Evolutionary conservation across 2,329 filamentous ascomycete genomes (phyloP).

Genomic region (Claviceps sp.): DNA sequence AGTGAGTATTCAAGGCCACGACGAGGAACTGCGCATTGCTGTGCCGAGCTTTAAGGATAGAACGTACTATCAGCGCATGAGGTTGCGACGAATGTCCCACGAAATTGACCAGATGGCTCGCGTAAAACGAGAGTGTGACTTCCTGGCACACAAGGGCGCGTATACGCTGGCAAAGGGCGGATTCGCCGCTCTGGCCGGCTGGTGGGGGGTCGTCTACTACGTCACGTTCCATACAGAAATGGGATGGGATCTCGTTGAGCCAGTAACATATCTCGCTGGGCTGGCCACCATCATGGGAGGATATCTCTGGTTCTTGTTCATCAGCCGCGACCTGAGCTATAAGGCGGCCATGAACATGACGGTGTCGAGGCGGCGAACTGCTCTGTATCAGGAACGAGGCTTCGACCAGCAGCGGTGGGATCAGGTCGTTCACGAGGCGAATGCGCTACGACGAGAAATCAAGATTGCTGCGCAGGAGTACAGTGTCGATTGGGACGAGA

Average conservation of each 20-base stretch:
- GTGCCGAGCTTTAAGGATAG: constrained; percentile 82
- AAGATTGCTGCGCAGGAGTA: constrained; percentile 72
- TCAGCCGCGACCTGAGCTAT: constrained; percentile 82
- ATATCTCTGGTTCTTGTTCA: constrained; percentile 88
- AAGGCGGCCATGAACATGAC: constrained; percentile 78
- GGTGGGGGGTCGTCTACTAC: constrained; percentile 75
- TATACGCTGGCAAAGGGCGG: constrained; percentile 70
- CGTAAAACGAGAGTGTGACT: constrained; percentile 72
- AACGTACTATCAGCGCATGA: constrained; percentile 75
- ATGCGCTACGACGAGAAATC: constrained; percentile 64
- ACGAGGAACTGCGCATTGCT: constrained; percentile 54
- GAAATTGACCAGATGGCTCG: constrained; percentile 56
- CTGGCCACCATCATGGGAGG: constrained; percentile 75
- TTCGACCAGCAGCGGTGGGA: constrained; percentile 73
- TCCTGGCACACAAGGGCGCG: constrained; percentile 60
- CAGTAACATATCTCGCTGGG: constrained; percentile 80
- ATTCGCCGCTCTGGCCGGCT: constrained; percentile 56
- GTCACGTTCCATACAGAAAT: constrained; percentile 58
- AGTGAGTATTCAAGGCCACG: constrained; percentile 61
- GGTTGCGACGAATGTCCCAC: constrained; percentile 56
- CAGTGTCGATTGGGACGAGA: constrained; percentile 81
- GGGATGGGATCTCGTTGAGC: constrained; percentile 87
- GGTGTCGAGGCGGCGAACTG: constrained; percentile 61
- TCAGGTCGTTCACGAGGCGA: constrained; percentile 63
- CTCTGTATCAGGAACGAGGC: constrained; percentile 60